Conservation (phyloP, 768 basidiomycete species). For the Albatrellus ellisii region DNA sequence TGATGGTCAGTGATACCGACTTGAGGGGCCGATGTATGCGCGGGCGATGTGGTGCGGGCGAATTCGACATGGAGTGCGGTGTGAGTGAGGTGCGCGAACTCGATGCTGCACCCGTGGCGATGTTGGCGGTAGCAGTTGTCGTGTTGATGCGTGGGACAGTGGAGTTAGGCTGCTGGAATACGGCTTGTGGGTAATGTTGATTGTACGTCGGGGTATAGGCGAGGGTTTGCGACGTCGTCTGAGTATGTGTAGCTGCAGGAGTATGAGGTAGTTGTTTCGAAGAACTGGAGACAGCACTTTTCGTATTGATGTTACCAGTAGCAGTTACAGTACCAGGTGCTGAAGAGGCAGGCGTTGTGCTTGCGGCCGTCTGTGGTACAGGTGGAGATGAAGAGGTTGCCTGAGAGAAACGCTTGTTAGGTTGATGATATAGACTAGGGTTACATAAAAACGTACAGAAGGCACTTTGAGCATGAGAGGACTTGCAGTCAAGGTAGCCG, state of each 20-base stretch:
- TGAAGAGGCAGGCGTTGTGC: no score
- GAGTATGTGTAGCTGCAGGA: background rate
- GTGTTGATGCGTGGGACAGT: background rate
- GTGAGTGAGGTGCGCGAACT: background rate
- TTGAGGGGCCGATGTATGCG: conserved; percentile 13
- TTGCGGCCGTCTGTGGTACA: no score
- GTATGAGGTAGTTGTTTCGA: no score
- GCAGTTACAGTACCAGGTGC: no score
- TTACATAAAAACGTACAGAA: conserved; percentile 13
- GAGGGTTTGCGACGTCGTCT: background rate
- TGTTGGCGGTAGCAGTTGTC: background rate
- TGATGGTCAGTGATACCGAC: conserved; percentile 16
- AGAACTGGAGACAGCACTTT: no score
- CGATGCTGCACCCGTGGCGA: background rate
- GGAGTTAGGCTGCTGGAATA: background rate
- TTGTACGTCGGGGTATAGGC: background rate
- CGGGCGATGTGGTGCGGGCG: conserved; percentile 10
- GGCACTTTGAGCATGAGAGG: conserved; percentile 15
- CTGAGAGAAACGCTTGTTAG: conserved; percentile 2
- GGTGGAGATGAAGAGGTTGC: conserved; percentile 1
- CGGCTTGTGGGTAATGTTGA: background rate
- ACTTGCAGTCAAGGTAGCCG: conserved; percentile 13
- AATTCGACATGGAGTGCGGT: conserved; percentile 2
- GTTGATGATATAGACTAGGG: conserved; percentile 14
- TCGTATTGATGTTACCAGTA: no score